Evolutionary conservation across 768 basidiomycete species (phyloP), one percentile per base, ranked within the genome.

Genomic region (Kwoniella mangroviensis): DNA sequence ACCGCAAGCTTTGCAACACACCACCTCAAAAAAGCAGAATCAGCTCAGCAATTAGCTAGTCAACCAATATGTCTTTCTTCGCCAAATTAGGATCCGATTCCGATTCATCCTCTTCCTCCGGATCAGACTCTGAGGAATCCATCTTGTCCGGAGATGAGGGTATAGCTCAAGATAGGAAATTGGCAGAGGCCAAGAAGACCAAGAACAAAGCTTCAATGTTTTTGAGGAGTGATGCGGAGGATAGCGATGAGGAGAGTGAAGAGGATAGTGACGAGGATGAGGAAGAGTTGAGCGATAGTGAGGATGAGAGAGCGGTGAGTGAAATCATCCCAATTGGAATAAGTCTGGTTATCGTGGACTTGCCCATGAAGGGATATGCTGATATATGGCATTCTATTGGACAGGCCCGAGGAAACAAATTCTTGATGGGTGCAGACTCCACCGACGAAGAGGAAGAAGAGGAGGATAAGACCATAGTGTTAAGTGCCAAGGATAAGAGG

Each of bases 401-500:
- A 17, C 41, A 66, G 65, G 65, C 65, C 45, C 65, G 65, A 66
- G 65, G 65, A 58, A 76, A 76, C 70, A 70, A 70, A 52, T 83
- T 83, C 81, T 78, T 83, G 72, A 77, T 74, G 61, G 82, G 76
- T 56, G 82, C 82, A 22, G 79, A 70, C 15, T 76, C 75, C 2
- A 71, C 62, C 34, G 64, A 88, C 83, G 73, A 88, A 84, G 80
- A 80, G 40, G 79, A 80, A 15, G 91, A 92, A 55, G 92, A 91
- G 22, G 91, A 90, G 61, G 85, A 85, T 65, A 79, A 78, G 69
- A 88, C 90, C 43, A 88, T 91, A 57, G 90, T 92, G 74, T 89
- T 93, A 83, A 93, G 92, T 80, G 95, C 96, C 51, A 91, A 91
- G 77, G 92, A 95, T 83, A 95, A 93, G 83, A 87, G 95, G 63